Base-by-base conservation (phyloP, 1,284 basidiomycete genomes). In the Trichosporon sp. region DNA sequence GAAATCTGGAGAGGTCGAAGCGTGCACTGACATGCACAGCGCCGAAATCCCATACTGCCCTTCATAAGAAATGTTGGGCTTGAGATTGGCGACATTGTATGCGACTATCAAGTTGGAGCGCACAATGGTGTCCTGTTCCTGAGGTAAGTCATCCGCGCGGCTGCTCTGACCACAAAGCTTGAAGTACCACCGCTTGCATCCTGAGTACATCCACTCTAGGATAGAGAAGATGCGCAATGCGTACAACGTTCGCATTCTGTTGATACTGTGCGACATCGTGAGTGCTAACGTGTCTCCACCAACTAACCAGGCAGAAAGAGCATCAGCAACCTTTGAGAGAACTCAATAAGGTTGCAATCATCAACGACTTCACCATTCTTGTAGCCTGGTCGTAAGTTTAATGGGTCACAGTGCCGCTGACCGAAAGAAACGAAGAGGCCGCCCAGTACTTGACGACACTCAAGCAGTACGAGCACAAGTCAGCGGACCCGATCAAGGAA, bases 31-130 rank as follows among this genome's bases (percentile, higher is more conserved):
- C 64, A 34, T 21, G 6, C 65, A 4, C 76, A 97, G 91, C 87
- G 93, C 74, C 89, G 92, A 18, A 99, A 99, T 76, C 93, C 93
- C 0, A 84, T 98, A 8, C 86, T 98, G 8, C 89, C 91, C 72
- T 87, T 88, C 71, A 91, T 99, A 66, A 88, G 90, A 70, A 92
- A 93, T 81, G 90, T 98, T 1, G 89, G 91, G 0, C 96, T 95
- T 84, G 95, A 99, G 82, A 97, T 93, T 76, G 92, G 92, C 0
- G 95, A 99, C 77, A 95, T 99, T 67, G 86, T 92, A 3, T 90
- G 91, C 3, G 97, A 99, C 80, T 98, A 92, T 80, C 93, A 96
- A 81, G 93, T 97, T n/a, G 95, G 95, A 23, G 86, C 90, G n/a
- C 96, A 94, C 29, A 93, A 93, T 6, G 92, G 94, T n/a, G 90